Evolutionary conservation across 192 early-diverging fungal genomes (phyloP).

Genomic region (Paraglomus brasilianum): DNA sequence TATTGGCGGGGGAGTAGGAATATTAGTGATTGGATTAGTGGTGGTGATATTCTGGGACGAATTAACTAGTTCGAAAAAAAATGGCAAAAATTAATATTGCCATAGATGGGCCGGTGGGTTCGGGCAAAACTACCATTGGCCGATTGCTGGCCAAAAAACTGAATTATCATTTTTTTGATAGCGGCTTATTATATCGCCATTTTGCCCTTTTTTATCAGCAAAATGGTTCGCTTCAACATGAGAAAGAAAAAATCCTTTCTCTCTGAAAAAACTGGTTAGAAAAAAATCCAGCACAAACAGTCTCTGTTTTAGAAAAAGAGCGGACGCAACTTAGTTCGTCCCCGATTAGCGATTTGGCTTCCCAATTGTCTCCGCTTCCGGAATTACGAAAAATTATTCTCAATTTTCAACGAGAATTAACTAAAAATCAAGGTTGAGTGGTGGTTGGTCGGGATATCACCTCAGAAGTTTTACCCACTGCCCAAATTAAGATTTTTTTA

Average conservation of each 20-base stretch:
- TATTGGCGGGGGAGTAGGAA: too few species aligned
- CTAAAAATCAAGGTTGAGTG: conserved; percentile 3
- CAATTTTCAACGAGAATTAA: conserved; percentile 4
- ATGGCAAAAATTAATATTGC: conserved; percentile 44
- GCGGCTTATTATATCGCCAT: conserved; percentile 22
- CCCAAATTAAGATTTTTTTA: conserved; percentile 21
- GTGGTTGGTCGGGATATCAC: conserved; percentile 20
- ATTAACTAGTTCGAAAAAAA: neutral
- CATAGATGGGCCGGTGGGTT: conserved; percentile 72
- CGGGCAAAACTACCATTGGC: conserved; percentile 73
- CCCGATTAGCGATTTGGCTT: neutral
- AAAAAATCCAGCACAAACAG: neutral
- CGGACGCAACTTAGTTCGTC: neutral
- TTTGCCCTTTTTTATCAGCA: conserved; percentile 11
- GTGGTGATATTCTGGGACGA: too few species aligned
- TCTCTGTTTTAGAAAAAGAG: neutral
- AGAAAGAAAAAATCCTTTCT: neutral
- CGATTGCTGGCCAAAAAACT: conserved; percentile 50
- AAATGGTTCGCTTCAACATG: neutral
- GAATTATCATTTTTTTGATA: conserved; percentile 18
- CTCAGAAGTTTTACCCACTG: neutral
- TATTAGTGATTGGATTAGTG: too few species aligned
- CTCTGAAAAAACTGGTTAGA: neutral
- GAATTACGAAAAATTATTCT: conserved; percentile 10
- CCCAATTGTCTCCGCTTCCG: neutral